Evolutionary conservation across 306 rosid species (phyloP).

Genomic region (Rosa persica): DNA sequence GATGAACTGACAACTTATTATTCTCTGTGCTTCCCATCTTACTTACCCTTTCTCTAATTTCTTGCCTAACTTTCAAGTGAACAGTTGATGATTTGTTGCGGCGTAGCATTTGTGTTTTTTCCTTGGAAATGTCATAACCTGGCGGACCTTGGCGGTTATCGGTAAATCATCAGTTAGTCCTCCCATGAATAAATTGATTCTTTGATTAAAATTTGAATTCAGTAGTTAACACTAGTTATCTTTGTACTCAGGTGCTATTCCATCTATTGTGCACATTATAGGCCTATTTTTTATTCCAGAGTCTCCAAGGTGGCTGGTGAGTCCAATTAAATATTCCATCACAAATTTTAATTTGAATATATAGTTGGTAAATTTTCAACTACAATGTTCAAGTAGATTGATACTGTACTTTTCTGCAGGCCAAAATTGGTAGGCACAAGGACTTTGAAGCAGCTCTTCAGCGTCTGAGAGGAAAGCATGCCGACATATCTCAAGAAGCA

Average conservation of each 20-base stretch:
- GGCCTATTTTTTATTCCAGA: no score
- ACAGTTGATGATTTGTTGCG: constrained; percentile 24
- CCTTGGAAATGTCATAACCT: constrained; percentile 32
- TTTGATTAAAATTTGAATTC: background rate
- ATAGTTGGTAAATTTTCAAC: background rate
- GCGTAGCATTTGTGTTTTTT: constrained; percentile 24
- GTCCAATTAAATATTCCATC: no score
- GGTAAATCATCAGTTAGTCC: constrained; percentile 18
- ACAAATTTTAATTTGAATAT: background rate
- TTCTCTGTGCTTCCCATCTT: background rate
- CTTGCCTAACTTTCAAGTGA: background rate
- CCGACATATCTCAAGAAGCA: constrained; percentile 13
- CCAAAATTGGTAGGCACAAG: constrained; percentile 30
- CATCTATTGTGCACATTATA: no score
- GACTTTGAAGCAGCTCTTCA: constrained; percentile 29
- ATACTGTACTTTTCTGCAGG: constrained; percentile 23
- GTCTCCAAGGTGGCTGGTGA: no score
- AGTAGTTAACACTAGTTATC: no score
- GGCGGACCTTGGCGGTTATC: constrained; percentile 43
- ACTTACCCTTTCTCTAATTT: no score
- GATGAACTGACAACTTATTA: background rate
- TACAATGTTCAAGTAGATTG: background rate
- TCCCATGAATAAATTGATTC: constrained; percentile 14
- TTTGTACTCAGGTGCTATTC: no score
- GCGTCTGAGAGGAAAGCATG: constrained; percentile 33